Conservation (phyloP, 495 filamentous ascomycete species). For the Trichocladium uniseriatum region DNA sequence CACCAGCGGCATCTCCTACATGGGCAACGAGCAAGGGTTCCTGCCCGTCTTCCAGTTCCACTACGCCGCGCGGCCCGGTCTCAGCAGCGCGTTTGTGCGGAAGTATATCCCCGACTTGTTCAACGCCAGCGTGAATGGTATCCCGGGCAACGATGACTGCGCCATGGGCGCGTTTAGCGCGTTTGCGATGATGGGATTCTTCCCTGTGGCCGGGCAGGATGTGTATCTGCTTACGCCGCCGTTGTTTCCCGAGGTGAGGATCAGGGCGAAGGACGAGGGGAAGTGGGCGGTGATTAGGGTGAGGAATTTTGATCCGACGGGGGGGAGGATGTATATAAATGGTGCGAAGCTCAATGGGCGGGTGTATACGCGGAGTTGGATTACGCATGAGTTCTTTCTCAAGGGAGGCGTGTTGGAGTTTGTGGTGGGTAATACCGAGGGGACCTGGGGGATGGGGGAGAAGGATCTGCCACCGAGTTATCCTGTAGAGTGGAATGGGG, state of each 20-base stretch:
- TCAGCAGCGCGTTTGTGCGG: constrained; percentile 52
- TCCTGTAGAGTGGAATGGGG: constrained; percentile 6
- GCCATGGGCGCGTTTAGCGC: constrained; percentile 67
- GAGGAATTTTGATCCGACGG: constrained; percentile 51
- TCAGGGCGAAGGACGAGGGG: constrained; percentile 25
- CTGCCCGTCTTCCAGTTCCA: constrained; percentile 66
- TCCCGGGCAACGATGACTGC: constrained; percentile 69
- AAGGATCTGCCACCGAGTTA: constrained; percentile 58
- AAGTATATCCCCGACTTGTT: constrained; percentile 59
- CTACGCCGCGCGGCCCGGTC: constrained; percentile 56
- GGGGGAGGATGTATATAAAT: constrained; percentile 52
- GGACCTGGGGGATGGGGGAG: constrained; percentile 54
- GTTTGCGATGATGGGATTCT: constrained; percentile 63
- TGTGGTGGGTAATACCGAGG: constrained; percentile 51
- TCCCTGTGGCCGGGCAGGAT: constrained; percentile 64
- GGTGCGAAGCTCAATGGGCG: constrained; percentile 54
- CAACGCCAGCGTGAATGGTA: constrained; percentile 50
- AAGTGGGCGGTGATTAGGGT: constrained; percentile 49
- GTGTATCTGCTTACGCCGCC: constrained; percentile 62
- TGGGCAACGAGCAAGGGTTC: constrained; percentile 67
- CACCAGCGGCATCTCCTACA: constrained; percentile 52
- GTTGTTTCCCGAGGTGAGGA: constrained; percentile 53
- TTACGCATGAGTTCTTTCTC: constrained; percentile 63
- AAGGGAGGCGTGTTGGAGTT: constrained; percentile 58
- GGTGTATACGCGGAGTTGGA: constrained; percentile 58